These are phyloP conservation scores for Arthroderma sp. DNA, from an alignment of 2,329 filamentous ascomycete genomes.

Conservation along the genomic window DNA sequence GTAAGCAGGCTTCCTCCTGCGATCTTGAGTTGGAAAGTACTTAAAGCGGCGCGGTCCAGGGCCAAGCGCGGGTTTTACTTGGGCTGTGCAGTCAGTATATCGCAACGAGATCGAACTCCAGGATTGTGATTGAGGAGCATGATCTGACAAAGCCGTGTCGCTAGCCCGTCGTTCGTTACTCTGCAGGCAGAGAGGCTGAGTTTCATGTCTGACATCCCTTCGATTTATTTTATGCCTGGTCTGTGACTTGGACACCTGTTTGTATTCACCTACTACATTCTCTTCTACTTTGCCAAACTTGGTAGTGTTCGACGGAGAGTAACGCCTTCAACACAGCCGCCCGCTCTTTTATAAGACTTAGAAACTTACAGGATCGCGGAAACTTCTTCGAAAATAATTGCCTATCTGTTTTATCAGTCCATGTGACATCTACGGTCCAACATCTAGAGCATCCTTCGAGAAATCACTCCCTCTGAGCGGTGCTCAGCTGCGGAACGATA, in stretches of 20 bases:
- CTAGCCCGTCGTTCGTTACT: neutral
- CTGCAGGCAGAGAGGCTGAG: constrained; percentile 5
- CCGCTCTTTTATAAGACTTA: neutral
- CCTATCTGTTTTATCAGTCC: neutral
- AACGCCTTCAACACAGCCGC: neutral
- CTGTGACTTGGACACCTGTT: neutral
- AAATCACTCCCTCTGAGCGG: neutral
- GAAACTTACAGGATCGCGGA: neutral
- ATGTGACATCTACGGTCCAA: neutral
- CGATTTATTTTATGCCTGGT: neutral
- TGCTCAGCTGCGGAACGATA: neutral
- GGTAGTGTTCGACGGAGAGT: neutral
- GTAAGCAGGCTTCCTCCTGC: too few species aligned
- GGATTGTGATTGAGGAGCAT: neutral
- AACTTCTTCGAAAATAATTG: neutral
- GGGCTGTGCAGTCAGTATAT: neutral
- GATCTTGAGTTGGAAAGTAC: neutral
- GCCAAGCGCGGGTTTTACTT: neutral
- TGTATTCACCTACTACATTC: neutral
- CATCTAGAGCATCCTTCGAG: too few species aligned
- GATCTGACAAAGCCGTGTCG: neutral
- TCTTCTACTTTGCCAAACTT: neutral
- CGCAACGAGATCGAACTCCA: neutral
- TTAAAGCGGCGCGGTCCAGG: neutral
- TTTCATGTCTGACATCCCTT: neutral